These are phyloP conservation scores for Arthrobotrys iridis DNA, from an alignment of 2,329 filamentous ascomycete genomes.

Conservation along the genomic window DNA sequence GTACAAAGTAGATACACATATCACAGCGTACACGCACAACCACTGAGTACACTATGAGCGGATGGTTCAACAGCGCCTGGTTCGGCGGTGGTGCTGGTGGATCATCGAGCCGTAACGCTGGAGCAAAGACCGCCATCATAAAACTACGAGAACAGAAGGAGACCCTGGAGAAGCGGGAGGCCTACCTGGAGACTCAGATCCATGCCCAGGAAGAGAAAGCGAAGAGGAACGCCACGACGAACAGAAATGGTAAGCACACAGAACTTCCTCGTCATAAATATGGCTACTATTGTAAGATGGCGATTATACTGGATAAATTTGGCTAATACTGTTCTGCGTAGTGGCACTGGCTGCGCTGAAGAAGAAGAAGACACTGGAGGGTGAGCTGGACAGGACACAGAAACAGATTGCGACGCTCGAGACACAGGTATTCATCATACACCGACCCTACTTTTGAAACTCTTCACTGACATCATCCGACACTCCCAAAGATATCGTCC, in stretches of 20 bases:
- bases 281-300: not conserved
- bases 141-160: slow-evolving; percentile 87
- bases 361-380: slow-evolving; percentile 94
- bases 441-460: not conserved
- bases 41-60: slow-evolving; percentile 38
- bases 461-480: not conserved
- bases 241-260: slow-evolving; percentile 89
- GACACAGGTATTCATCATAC: slow-evolving; percentile 72
- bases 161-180: slow-evolving; percentile 97
- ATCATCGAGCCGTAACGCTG: slow-evolving; percentile 86
- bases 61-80: slow-evolving; percentile 60
- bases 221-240: slow-evolving; percentile 84
- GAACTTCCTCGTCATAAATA: slow-evolving; percentile 59
- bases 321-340: slow-evolving; percentile 62
- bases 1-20: too few species aligned
- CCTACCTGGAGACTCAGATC: slow-evolving; percentile 89
- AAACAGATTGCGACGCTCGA: slow-evolving; percentile 92
- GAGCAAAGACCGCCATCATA: slow-evolving; percentile 95
- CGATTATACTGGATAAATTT: not conserved
- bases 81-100: slow-evolving; percentile 80
- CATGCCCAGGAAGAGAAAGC: slow-evolving; percentile 89
- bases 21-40: not conserved
- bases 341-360: slow-evolving; percentile 88
- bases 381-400: slow-evolving; percentile 87
- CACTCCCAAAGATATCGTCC: slow-evolving; percentile 75